Evolutionary conservation across 257 asterid species (phyloP).

Genomic region (Plantago major): DNA sequence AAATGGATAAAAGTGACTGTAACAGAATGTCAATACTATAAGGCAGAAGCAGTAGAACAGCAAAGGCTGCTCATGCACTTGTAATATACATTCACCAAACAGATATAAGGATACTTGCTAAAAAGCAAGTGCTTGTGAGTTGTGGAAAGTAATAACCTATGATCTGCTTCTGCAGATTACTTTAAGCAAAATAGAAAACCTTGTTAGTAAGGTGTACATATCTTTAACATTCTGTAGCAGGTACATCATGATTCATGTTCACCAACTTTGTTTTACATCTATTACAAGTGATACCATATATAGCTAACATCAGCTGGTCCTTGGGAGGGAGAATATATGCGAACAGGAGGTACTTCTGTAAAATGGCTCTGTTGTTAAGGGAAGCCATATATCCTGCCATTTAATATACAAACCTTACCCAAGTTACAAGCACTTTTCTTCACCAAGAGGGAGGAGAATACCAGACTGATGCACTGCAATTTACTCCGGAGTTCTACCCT

Average conservation of each 20-base stretch:
- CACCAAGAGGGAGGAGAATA: not conserved
- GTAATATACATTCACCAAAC: no score
- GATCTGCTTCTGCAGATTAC: no score
- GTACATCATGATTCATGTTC: not conserved
- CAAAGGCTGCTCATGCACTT: no score
- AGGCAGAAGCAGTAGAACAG: no score
- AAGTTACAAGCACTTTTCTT: not conserved
- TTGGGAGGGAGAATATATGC: not conserved
- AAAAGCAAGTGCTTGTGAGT: no score
- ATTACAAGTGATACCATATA: slow-evolving; percentile 4
- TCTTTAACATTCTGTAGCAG: not conserved
- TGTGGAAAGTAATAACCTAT: no score
- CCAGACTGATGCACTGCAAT: not conserved
- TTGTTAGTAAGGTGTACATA: not conserved
- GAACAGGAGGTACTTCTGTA: slow-evolving; percentile 4
- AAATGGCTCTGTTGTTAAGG: not conserved
- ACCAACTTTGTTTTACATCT: not conserved
- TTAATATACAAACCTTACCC: not conserved
- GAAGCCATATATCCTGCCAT: not conserved
- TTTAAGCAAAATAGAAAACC: no score
- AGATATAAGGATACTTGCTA: no score
- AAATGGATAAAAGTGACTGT: no score
- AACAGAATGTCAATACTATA: no score
- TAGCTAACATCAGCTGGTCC: not conserved
- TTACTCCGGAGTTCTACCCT: no score